These are phyloP conservation scores for Phytophthora sansomeana DNA, from an alignment of 352 stramenopile genomes.

Conservation along the genomic window DNA sequence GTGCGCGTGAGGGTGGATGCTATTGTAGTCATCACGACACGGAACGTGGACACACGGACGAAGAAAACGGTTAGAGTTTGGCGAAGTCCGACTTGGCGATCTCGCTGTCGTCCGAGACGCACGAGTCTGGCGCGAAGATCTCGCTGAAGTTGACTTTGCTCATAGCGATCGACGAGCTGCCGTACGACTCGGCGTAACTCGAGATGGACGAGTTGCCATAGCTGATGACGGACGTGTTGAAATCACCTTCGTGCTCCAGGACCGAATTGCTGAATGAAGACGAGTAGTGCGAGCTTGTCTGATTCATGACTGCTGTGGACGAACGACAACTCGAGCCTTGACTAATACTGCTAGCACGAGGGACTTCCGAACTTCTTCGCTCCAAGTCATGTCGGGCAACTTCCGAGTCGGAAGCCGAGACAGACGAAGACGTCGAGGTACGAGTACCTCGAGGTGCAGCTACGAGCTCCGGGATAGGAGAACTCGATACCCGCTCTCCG, in stretches of 20 bases:
- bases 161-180: slow-evolving; percentile 59
- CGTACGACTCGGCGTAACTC: slow-evolving; percentile 51
- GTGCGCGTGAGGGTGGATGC: slow-evolving; percentile 11
- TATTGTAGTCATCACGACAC: slow-evolving; percentile 22
- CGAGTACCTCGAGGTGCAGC: slow-evolving; percentile 38
- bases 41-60: slow-evolving; percentile 24
- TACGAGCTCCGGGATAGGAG: slow-evolving; percentile 56
- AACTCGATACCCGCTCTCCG: slow-evolving; percentile 40
- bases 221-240: slow-evolving; percentile 35
- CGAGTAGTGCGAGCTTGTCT: slow-evolving; percentile 43
- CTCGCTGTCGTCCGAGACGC: slow-evolving; percentile 44
- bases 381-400: slow-evolving; percentile 40
- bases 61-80: slow-evolving; percentile 53
- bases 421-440: slow-evolving; percentile 60
- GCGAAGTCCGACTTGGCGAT: slow-evolving; percentile 62
- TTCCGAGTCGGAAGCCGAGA: slow-evolving; percentile 48
- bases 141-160: slow-evolving; percentile 81
- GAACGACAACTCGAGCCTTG: slow-evolving; percentile 44
- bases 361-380: slow-evolving; percentile 24
- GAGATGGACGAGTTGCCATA: slow-evolving; percentile 42
- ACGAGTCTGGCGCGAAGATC: slow-evolving; percentile 52
- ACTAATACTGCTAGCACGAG: slow-evolving; percentile 18
- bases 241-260: slow-evolving; percentile 27
- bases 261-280: slow-evolving; percentile 36
- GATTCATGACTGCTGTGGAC: slow-evolving; percentile 53